These are phyloP conservation scores for Saccharomycopsis fodiens DNA, from an alignment of 805 yeast genomes.

Conservation along the genomic window DNA sequence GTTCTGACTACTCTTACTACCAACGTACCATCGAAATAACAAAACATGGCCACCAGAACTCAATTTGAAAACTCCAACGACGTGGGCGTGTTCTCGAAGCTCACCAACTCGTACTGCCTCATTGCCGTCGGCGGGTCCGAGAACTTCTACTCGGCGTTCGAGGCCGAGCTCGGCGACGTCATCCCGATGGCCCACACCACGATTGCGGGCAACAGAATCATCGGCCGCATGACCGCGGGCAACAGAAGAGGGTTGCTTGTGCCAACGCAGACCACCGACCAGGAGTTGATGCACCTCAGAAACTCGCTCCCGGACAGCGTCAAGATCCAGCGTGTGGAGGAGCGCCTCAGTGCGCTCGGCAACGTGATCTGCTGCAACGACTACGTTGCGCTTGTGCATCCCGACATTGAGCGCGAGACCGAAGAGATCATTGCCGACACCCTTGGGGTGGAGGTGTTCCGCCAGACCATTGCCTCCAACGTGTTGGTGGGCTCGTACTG, in stretches of 20 bases:
- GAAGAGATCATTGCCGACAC: conserved; percentile 98
- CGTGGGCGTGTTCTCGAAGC: conserved; percentile 90
- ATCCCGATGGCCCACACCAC: conserved; percentile 96
- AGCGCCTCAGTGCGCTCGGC: conserved; percentile 92
- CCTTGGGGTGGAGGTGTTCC: conserved; percentile 96
- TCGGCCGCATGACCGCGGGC: conserved; percentile 98
- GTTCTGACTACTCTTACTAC: too few relatives aligned
- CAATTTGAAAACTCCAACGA: conserved; percentile 83
- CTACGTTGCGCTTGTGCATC: conserved; percentile 97
- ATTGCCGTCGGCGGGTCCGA: conserved; percentile 97
- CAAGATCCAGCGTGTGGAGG: conserved; percentile 96
- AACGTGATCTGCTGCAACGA: conserved; percentile 98
- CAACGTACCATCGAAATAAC: not conserved
- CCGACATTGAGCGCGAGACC: conserved; percentile 98
- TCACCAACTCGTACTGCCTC: conserved; percentile 92
- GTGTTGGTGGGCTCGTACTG: conserved; percentile 97
- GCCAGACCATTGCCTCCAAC: conserved; percentile 98
- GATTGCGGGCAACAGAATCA: conserved; percentile 95
- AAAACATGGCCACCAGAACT: conserved; percentile 58
- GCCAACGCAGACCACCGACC: conserved; percentile 97
- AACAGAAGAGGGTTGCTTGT: conserved; percentile 96
- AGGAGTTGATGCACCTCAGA: conserved; percentile 94
- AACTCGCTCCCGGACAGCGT: conserved; percentile 93
- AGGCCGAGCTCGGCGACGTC: conserved; percentile 94
- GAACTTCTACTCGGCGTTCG: conserved; percentile 86